Base-by-base conservation (phyloP, 2,329 filamentous ascomycete species). In the Aspergillus novoparasiticus region DNA sequence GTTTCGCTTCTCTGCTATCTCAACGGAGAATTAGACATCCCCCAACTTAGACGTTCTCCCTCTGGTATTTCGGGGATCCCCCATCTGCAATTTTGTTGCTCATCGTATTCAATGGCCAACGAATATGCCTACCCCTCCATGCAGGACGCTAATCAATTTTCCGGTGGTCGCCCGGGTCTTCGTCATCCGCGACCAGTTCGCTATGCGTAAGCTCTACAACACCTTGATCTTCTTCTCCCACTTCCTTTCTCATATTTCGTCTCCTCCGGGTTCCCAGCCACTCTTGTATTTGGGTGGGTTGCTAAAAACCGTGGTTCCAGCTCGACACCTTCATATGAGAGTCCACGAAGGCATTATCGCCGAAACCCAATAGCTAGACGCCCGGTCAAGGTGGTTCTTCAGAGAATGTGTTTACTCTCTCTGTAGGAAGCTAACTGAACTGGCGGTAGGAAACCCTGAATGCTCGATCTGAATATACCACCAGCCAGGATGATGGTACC, bases 401-500 rank as follows among this genome's bases (percentile, higher is more conserved):
- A 30, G 28, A 32, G 19, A 32, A 19, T 32, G 10, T 32, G 45
- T 28, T 41, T 6, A 23, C 11, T 51, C 26, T 32, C 16, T 12
- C 28, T 51, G 14, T 34, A 51, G 28, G 28, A 51, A 32, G 48
- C 58, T 55, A 12, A 58, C 36, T 14, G 12, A 46, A 46, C 39
- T 43, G 46, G 59, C 58, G 60, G 64, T 71, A 94, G 90, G 94
- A 97, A 87, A 97, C 94, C 3, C 87, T 97, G 72, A 90, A 97
- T 83, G 94, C 94, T 60, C 89, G 88, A 63, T 94, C 93, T 34
- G 89, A 95, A 75, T 96, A 96, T 78, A 90, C 87, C 65, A 95
- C 90, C 72, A 94, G 93, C 76, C 90, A 94, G 70, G 84, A 90
- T 69, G 93, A 97, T 73, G 93, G 93, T 30, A 86, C 84, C 57